Conservation (phyloP, 257 asterid genomes). For the Cordia subcordata region DNA sequence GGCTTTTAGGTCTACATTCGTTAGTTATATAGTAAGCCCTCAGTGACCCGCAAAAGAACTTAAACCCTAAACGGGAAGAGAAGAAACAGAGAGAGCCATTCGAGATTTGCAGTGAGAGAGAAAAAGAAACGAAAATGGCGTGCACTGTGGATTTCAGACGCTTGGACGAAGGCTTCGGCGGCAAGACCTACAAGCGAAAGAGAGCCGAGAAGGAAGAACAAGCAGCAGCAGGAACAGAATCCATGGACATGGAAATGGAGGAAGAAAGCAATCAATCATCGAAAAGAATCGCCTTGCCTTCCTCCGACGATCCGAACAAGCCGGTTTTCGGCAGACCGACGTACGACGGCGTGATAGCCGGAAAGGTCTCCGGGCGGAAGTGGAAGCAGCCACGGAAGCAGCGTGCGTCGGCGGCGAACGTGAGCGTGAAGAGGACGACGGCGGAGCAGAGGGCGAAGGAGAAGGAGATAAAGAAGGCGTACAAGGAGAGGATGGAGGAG, state of each 20-base stretch:
- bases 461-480: constrained; percentile 70
- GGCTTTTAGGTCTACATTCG: no score
- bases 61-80: no score
- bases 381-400: constrained; percentile 88
- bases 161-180: constrained; percentile 89
- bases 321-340: constrained; percentile 62
- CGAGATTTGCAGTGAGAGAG: background rate
- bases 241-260: constrained; percentile 22
- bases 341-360: constrained; percentile 86
- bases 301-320: constrained; percentile 52
- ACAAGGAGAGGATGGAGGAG: constrained; percentile 27
- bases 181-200: constrained; percentile 90
- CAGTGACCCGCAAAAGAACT: no score
- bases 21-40: no score
- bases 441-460: constrained; percentile 62
- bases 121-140: constrained; percentile 44
- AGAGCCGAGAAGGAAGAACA: constrained; percentile 50
- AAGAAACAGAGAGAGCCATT: no score
- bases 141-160: constrained; percentile 82
- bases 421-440: constrained; percentile 46
- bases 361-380: constrained; percentile 77
- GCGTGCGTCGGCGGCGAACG: constrained; percentile 63
- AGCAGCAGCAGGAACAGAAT: constrained; percentile 25
- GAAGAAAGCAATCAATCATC: constrained; percentile 22
- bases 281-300: constrained; percentile 65